These are phyloP conservation scores for Penicillium concentricum DNA, from an alignment of 2,329 filamentous ascomycete species.

Conservation along the genomic window DNA sequence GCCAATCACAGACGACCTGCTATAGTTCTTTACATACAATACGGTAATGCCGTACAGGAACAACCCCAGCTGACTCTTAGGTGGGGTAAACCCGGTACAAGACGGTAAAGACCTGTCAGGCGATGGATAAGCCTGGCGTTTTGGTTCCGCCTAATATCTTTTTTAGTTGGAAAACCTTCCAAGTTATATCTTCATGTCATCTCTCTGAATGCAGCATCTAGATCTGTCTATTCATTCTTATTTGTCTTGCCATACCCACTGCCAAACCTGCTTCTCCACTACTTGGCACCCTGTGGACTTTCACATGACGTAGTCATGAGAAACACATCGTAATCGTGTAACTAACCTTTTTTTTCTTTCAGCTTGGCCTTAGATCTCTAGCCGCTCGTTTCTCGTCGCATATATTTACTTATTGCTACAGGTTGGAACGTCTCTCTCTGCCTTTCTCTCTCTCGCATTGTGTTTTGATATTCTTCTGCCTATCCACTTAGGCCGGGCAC, in stretches of 20 bases:
- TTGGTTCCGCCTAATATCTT: not conserved
- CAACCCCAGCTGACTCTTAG: not conserved
- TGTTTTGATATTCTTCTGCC: constrained; percentile 6
- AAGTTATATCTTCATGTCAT: not conserved
- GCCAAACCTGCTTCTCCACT: constrained; percentile 5
- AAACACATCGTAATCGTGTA: constrained; percentile 21
- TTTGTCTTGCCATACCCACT: not conserved
- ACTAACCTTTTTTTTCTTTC: constrained; percentile 14
- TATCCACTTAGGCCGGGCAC: constrained; percentile 8
- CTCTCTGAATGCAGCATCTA: not conserved
- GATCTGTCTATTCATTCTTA: not conserved
- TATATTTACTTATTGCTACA: constrained; percentile 1
- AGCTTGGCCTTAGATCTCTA: not conserved
- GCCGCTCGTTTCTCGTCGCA: not conserved
- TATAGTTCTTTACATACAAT: constrained; percentile 13
- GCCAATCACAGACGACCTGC: constrained; percentile 4
- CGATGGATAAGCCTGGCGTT: not conserved
- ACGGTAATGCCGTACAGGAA: not conserved
- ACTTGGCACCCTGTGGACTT: constrained; percentile 4
- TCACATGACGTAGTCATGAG: constrained; percentile 40
- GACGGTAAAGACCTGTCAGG: not conserved
- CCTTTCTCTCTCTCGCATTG: not conserved
- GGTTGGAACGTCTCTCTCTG: not conserved
- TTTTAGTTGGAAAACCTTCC: not conserved
- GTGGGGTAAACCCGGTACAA: constrained; percentile 4